Base-by-base conservation (phyloP, 345 rosid genomes). In the Moricandia arvensis region DNA sequence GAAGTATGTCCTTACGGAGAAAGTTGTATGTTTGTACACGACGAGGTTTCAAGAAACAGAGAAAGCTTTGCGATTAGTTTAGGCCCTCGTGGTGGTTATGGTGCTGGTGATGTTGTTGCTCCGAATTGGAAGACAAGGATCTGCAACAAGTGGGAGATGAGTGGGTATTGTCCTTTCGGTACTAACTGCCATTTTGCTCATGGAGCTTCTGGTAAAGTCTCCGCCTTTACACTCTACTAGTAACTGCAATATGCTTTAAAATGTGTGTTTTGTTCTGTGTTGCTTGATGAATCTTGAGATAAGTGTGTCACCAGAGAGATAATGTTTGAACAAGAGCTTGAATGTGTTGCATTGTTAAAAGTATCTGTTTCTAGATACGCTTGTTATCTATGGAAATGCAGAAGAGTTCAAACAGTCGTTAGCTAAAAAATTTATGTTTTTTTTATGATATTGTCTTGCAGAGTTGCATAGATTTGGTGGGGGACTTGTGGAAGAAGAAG, bases 1-100 rank as follows among this genome's bases (percentile, higher is more conserved):
- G 96, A 93, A 80, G 97, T 93, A 59, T 93, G 96, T 55, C 91
- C 98, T 0, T 88, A 93, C 74, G 97, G 98, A 29, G 97, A 93
- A 17, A 88, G 63, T 51, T 93, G 97, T 75, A 87, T 90, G 6
- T 89, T 93, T 74, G 68, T 88, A 76, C 96, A 88, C 15, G 97
- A 93, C 13, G 95, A 90, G 79, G 89, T 84, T 77, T 87, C 90
- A 1, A 90, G 84, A 86, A 88, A 90, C 79, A 76, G 95, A 76
- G 98, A 90, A 69, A 88, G 91, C 73, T 90, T 87, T 49, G 93
- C 90, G 1, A 88, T 93, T 66, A 88, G 98, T 81, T 85, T 91
- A 83, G 96, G 90, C 16, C 86, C 94, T 24, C 91, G 8, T 33
- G 2, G 92, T 84, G 88, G 88, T 12, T 84, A 89, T 1, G 86